Percentiles rank a stretch among this genome's conserved stretches.
These are phyloP conservation scores for Cerioporus squamosus DNA, from an alignment of 1,284 basidiomycete genomes.

Conservation along the genomic window DNA sequence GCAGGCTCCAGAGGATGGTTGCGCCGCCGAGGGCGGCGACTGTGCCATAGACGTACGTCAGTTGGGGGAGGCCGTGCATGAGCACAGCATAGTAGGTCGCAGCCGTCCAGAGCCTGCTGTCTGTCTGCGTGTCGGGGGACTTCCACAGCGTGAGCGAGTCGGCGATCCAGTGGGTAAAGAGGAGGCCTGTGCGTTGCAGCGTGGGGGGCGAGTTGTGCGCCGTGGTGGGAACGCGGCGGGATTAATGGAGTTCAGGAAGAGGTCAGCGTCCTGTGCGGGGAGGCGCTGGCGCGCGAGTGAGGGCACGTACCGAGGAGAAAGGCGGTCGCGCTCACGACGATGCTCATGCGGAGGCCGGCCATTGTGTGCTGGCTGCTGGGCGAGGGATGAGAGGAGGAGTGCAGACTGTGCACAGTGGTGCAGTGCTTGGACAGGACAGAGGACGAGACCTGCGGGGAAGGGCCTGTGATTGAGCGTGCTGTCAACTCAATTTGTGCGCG, in stretches of 20 bases:
- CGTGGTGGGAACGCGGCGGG: conserved; percentile 7
- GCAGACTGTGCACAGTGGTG: too few relatives aligned
- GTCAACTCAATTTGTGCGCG: background rate
- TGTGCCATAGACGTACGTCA: conserved; percentile 57
- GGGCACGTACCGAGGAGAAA: conserved; percentile 71
- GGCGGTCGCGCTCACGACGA: conserved; percentile 75
- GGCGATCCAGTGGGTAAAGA: conserved; percentile 87
- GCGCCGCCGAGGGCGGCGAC: conserved; percentile 61
- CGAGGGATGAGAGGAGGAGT: conserved; percentile 6
- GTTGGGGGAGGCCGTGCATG: conserved; percentile 59
- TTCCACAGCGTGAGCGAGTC: conserved; percentile 86
- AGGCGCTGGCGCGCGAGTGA: conserved; percentile 5
- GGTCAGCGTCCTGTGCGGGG: conserved; percentile 12
- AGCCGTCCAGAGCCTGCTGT: conserved; percentile 78
- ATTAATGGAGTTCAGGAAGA: background rate
- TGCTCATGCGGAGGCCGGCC: conserved; percentile 63
- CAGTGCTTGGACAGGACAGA: too few relatives aligned
- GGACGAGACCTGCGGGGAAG: conserved; percentile 6
- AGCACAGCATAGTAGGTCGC: conserved; percentile 80
- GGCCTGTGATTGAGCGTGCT: conserved; percentile 19
- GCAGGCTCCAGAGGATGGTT: conserved; percentile 76
- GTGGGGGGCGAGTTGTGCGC: conserved; percentile 4
- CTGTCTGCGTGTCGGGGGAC: conserved; percentile 66
- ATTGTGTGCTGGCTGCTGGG: conserved; percentile 24
- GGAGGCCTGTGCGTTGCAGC: conserved; percentile 52